Evolutionary conservation across 2,329 filamentous ascomycete genomes (phyloP).

Genomic region (Zopfia rhizophila): DNA sequence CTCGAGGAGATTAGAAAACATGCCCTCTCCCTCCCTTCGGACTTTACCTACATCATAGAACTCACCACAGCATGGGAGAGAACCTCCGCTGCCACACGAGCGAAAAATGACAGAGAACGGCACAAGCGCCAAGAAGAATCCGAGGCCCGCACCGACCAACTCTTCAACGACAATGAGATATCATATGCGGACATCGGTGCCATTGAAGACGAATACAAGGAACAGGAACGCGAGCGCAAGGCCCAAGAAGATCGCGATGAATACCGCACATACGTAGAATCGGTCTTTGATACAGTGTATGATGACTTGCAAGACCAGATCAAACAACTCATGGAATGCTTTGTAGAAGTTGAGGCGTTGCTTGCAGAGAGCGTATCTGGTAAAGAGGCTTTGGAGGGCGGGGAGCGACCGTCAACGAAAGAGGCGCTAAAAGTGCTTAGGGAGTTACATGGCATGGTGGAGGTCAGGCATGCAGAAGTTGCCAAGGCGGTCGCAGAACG

Average conservation of each 20-base stretch:
- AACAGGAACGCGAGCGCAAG: conserved; percentile 61
- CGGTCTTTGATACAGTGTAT: conserved; percentile 63
- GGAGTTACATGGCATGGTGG: conserved; percentile 58
- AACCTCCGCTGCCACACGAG: conserved; percentile 55
- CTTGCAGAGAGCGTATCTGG: conserved; percentile 38
- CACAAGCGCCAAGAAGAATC: conserved; percentile 62
- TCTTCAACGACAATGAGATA: conserved; percentile 67
- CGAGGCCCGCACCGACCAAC: conserved; percentile 62
- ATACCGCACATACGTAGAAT: conserved; percentile 60
- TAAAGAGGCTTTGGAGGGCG: conserved; percentile 25
- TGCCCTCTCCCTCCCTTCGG: conserved; percentile 24
- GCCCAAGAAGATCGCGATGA: conserved; percentile 65
- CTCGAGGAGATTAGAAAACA: conserved; percentile 36
- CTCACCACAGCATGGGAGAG: conserved; percentile 57
- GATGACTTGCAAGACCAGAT: conserved; percentile 62
- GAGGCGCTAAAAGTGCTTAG: conserved; percentile 49
- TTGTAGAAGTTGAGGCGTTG: conserved; percentile 47
- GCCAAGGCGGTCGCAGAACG: conserved; percentile 63
- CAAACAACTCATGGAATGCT: conserved; percentile 58
- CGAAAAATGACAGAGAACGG: conserved; percentile 60
- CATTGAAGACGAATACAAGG: conserved; percentile 66
- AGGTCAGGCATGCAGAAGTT: conserved; percentile 61
- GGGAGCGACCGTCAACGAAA: conserved; percentile 24
- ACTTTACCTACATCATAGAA: conserved; percentile 31
- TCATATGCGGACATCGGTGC: conserved; percentile 67